phyloP scores from a whole-genome alignment of 2,329 filamentous ascomycete species.

The Pseudogymnoascus sp. region DNA sequence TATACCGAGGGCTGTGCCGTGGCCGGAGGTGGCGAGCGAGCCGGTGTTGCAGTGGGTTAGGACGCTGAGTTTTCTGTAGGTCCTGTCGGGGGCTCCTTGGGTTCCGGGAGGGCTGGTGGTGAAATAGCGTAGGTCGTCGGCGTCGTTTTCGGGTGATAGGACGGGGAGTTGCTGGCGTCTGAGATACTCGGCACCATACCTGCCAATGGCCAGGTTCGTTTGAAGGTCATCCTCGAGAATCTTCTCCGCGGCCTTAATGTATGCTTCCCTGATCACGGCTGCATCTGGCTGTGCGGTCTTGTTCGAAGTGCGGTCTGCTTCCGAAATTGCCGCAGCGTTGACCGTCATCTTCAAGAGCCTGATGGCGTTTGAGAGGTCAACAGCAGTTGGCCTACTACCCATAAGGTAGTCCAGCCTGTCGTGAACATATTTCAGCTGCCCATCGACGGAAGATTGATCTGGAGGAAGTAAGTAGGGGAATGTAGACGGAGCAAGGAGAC shows the following conservation, averaged over 20 bases:
- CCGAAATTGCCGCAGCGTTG: constrained; percentile 36
- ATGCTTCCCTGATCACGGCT: constrained; percentile 54
- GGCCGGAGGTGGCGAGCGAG: constrained; percentile 92
- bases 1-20: constrained; percentile 90
- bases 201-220: constrained; percentile 81
- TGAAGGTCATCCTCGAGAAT: constrained; percentile 81
- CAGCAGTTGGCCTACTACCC: constrained; percentile 83
- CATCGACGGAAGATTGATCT: constrained; percentile 29
- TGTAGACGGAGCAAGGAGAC: constrained; percentile 17
- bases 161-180: constrained; percentile 26
- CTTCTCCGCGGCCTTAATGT: constrained; percentile 70
- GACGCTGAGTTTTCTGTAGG: constrained; percentile 58
- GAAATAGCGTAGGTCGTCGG: constrained; percentile 23
- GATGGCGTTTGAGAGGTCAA: constrained; percentile 88
- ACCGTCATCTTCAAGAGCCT: constrained; percentile 63
- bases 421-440: constrained; percentile 63
- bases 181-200: constrained; percentile 77
- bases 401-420: constrained; percentile 78
- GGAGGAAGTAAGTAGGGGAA: background rate
- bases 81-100: constrained; percentile 35
- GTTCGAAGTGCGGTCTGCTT: constrained; percentile 19
- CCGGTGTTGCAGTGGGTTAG: constrained; percentile 98
- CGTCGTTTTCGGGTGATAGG: constrained; percentile 14
- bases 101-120: constrained; percentile 30
- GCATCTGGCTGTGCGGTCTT: constrained; percentile 32